phyloP scores from a whole-genome alignment of 2,329 filamentous ascomycete genomes.

The Colletotrichum abscissum region DNA sequence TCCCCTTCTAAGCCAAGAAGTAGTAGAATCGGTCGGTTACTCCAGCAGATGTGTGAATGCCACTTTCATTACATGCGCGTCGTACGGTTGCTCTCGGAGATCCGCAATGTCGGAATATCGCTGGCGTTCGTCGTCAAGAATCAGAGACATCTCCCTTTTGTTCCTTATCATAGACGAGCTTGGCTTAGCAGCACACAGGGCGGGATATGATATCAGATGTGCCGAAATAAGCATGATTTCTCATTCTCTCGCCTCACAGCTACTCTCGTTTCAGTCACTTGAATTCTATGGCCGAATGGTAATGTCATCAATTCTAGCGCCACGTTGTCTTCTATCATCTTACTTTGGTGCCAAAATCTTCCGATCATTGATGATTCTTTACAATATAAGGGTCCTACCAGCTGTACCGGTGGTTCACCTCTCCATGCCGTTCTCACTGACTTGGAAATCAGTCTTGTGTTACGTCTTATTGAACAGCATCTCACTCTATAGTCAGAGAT shows the following conservation, averaged over 20 bases:
- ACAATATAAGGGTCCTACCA: not conserved
- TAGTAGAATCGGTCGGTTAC: not conserved
- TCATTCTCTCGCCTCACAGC: not conserved
- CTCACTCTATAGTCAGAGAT: too few species aligned
- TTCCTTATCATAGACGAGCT: not conserved
- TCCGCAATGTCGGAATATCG: slow-evolving; percentile 3
- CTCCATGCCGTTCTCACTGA: not conserved
- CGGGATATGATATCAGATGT: not conserved
- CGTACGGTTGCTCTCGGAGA: not conserved
- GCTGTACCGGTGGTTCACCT: not conserved
- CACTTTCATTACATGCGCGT: not conserved
- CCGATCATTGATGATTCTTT: not conserved
- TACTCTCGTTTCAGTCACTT: not conserved
- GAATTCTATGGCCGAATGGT: not conserved
- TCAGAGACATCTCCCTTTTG: not conserved
- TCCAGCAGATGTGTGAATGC: slow-evolving; percentile 9
- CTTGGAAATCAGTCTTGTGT: not conserved
- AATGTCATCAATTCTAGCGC: not conserved
- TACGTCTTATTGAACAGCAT: too few species aligned
- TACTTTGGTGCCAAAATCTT: too few species aligned
- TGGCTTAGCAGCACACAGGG: not conserved
- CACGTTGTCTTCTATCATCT: not conserved
- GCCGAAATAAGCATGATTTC: not conserved
- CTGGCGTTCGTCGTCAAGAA: not conserved
- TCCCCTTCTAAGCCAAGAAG: not conserved